phyloP scores from a whole-genome alignment of 768 basidiomycete species.

The Tylopilus felleus region DNA sequence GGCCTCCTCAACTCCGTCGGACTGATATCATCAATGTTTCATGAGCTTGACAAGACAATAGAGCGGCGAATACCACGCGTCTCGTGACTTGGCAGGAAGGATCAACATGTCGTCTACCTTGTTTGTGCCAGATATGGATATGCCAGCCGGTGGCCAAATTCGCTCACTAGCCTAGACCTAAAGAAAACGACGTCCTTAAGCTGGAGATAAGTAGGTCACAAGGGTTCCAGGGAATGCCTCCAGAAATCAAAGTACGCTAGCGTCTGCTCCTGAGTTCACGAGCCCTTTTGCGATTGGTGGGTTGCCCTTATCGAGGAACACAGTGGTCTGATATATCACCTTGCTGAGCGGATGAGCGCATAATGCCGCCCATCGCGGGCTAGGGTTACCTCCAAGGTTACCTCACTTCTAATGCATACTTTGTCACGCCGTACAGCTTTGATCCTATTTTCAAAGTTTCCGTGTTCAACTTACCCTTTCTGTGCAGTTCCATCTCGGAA shows the following conservation, averaged over 20 bases:
- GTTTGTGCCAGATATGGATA: background rate
- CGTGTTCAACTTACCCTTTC: background rate
- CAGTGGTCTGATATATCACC: constrained; percentile 1
- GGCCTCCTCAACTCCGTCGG: background rate
- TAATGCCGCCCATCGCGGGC: background rate
- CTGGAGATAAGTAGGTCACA: constrained; percentile 14
- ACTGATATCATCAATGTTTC: background rate
- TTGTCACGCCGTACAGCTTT: background rate
- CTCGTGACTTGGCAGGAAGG: background rate
- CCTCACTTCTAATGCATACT: background rate
- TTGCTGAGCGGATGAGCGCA: background rate
- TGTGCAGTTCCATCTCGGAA: background rate
- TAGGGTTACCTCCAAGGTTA: constrained; percentile 2
- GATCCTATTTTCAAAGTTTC: background rate
- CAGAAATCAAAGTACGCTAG: constrained; percentile 13
- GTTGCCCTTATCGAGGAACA: constrained; percentile 7
- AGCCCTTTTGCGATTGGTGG: constrained; percentile 28
- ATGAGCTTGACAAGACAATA: constrained; percentile 2
- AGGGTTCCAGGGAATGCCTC: background rate
- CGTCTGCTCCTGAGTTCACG: constrained; percentile 6
- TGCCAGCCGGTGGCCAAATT: constrained; percentile 24
- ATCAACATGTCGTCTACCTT: background rate
- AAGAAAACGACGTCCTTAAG: background rate
- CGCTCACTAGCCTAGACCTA: constrained; percentile 3
- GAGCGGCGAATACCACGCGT: constrained; percentile 4